phyloP scores from a whole-genome alignment of 179 eudicot genomes.

The Sideroxylon spinosum region DNA sequence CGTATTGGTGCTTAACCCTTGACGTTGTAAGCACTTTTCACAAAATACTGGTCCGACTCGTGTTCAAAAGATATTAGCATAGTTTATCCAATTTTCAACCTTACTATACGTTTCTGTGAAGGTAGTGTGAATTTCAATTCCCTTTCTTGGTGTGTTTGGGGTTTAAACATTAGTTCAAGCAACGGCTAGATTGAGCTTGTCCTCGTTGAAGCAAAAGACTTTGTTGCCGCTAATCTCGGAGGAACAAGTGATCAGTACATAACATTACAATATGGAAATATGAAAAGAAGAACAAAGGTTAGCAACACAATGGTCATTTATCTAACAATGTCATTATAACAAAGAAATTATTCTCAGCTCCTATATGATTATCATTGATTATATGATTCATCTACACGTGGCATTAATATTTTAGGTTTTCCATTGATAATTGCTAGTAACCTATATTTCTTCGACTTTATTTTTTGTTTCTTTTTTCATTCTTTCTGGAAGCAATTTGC shows the following conservation, averaged over 20 bases:
- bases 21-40: not conserved
- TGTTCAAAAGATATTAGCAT: too few relatives aligned
- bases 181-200: slow-evolving; percentile 79
- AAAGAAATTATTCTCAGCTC: not conserved
- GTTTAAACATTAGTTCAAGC: slow-evolving; percentile 26
- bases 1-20: not conserved
- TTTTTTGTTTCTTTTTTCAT: too few relatives aligned
- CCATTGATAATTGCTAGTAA: not conserved
- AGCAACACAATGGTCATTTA: not conserved
- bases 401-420: not conserved
- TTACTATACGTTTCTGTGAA: not conserved
- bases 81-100: too few relatives aligned
- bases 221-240: slow-evolving; percentile 86
- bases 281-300: slow-evolving; percentile 79
- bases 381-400: slow-evolving; percentile 1
- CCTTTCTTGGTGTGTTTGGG: slow-evolving; percentile 27
- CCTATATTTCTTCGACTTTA: not conserved
- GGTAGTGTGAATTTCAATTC: not conserved
- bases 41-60: too few relatives aligned
- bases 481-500: not conserved
- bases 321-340: not conserved
- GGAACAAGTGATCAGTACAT: slow-evolving; percentile 99
- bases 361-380: not conserved
- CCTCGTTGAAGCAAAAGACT: slow-evolving; percentile 80
- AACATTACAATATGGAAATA: slow-evolving; percentile 72